Percentiles rank a stretch among this genome's conserved stretches.
Evolutionary conservation across 108 stramenopile species (phyloP).

Genomic region (Pelagomonas calceolata): DNA sequence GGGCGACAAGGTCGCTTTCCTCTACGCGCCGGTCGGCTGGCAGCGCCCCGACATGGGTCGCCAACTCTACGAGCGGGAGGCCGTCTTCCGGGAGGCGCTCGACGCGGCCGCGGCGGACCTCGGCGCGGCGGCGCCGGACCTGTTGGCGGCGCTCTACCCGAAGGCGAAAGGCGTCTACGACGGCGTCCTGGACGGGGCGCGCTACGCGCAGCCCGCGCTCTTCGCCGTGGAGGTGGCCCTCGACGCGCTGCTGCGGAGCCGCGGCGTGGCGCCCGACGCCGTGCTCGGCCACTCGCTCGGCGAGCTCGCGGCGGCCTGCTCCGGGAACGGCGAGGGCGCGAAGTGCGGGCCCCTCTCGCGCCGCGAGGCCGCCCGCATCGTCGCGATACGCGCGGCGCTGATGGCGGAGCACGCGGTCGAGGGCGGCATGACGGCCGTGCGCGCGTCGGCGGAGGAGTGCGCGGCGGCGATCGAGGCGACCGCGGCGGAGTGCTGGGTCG

Average conservation of each 20-base stretch:
- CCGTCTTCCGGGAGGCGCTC: no score
- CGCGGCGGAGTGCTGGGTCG: not conserved
- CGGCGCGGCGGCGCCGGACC: no score
- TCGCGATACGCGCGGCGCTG: not conserved
- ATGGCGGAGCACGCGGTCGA: not conserved
- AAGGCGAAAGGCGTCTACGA: not conserved
- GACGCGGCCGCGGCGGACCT: no score
- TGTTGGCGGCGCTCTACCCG: no score
- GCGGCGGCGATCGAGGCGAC: not conserved
- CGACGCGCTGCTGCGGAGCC: not conserved
- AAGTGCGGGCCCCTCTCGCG: not conserved
- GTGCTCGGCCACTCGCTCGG: not conserved
- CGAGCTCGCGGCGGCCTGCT: not conserved
- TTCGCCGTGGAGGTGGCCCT: not conserved
- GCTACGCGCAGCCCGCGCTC: not conserved
- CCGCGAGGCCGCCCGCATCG: not conserved
- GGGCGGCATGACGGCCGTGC: not conserved
- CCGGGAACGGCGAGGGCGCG: not conserved
- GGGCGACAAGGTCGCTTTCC: no score
- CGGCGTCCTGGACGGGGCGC: not conserved
- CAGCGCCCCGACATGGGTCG: no score
- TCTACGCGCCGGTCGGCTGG: no score
- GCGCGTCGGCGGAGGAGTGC: not conserved
- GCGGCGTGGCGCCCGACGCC: not conserved
- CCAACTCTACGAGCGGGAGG: no score